A percentile compares a stretch with the other conserved stretches of the same genome.
These are phyloP conservation scores for Pyronema domesticum DNA, from an alignment of 495 filamentous ascomycete genomes.

Conservation along the genomic window DNA sequence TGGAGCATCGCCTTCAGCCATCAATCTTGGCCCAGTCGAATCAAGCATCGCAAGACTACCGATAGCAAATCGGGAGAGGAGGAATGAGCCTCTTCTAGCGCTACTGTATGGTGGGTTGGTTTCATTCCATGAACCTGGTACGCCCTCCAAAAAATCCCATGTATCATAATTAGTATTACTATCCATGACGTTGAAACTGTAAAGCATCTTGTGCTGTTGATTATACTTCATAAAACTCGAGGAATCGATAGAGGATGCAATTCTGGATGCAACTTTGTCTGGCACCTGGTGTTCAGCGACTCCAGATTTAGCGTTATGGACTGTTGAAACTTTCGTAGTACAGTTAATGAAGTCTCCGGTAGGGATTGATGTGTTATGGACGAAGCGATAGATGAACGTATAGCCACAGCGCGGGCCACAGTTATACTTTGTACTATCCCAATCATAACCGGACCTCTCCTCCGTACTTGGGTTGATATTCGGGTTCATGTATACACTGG, in stretches of 20 bases:
- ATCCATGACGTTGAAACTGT: not conserved
- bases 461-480: too few relatives aligned
- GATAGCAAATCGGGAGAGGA: not conserved
- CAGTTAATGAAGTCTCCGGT: conserved; percentile 1
- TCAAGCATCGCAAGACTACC: not conserved
- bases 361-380: not conserved
- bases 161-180: not conserved
- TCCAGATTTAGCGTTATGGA: not conserved
- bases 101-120: too few relatives aligned
- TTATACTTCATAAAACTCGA: not conserved
- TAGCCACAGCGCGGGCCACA: not conserved
- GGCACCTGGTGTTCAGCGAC: not conserved
- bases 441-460: too few relatives aligned
- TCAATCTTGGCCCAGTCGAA: not conserved
- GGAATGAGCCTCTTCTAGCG: too few relatives aligned
- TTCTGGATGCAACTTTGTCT: not conserved
- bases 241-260: not conserved
- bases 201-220: not conserved
- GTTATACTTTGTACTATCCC: too few relatives aligned
- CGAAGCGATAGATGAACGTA: not conserved
- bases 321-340: not conserved
- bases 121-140: not conserved
- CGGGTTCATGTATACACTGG: too few relatives aligned
- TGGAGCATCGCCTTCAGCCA: not conserved
- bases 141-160: not conserved